Conservation (phyloP, 768 basidiomycete species). For the Polyporus arcularius region DNA sequence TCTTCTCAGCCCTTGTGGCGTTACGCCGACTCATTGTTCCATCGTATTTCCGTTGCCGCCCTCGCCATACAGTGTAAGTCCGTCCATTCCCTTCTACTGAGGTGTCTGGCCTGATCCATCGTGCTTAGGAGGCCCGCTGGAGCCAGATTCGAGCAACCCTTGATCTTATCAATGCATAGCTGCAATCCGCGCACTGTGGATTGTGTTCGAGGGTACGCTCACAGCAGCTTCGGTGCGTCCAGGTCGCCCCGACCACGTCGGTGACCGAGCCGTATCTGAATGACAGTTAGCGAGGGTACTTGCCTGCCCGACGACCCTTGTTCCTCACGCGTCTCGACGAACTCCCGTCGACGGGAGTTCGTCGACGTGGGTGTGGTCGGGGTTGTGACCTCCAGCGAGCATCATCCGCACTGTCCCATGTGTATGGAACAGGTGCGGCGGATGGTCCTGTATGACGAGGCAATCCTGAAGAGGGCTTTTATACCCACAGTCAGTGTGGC, state of each 20-base stretch:
- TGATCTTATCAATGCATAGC: not conserved
- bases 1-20: not conserved
- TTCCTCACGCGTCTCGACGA: constrained; percentile 8
- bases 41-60: constrained; percentile 10
- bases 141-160: not conserved
- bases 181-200: not conserved
- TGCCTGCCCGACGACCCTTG: constrained; percentile 4
- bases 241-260: constrained; percentile 2
- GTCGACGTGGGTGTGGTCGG: constrained; percentile 4
- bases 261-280: constrained; percentile 8
- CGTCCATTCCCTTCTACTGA: not conserved
- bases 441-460: constrained; percentile 14
- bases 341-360: constrained; percentile 7
- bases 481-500: constrained; percentile 23
- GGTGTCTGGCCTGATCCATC: not conserved
- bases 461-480: constrained; percentile 21
- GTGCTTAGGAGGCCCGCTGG: not conserved
- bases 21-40: constrained; percentile 10
- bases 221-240: not conserved
- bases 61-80: not conserved
- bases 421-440: constrained; percentile 5
- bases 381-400: constrained; percentile 6
- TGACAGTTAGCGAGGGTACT: constrained; percentile 2
- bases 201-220: constrained; percentile 10
- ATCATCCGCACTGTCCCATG: constrained; percentile 5